These are phyloP conservation scores for Protomyces inundatus DNA, from an alignment of 1,139 yeast species.

Conservation along the genomic window DNA sequence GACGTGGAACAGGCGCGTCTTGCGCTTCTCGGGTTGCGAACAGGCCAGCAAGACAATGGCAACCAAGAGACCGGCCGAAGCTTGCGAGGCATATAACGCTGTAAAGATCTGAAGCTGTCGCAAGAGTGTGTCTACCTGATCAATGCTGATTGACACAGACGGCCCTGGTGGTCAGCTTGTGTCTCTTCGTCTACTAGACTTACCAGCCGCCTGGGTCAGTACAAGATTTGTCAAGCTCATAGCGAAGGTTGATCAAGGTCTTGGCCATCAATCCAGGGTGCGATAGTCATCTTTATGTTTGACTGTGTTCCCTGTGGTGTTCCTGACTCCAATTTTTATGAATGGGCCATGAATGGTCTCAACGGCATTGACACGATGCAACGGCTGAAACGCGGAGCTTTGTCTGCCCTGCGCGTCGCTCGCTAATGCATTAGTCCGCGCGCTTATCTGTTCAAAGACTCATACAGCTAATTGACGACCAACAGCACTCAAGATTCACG, in stretches of 20 bases:
- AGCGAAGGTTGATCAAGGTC: not conserved
- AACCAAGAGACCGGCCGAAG: not conserved
- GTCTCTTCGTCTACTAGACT: not conserved
- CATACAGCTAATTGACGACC: too few species aligned
- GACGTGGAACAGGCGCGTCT: not conserved
- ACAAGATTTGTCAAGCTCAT: not conserved
- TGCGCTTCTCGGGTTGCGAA: not conserved
- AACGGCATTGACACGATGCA: not conserved
- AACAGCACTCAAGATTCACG: too few species aligned
- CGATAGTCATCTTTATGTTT: not conserved
- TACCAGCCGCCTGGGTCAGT: not conserved
- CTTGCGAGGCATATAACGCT: not conserved
- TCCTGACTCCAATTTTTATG: not conserved
- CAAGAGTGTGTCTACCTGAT: not conserved
- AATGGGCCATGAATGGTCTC: not conserved
- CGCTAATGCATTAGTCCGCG: not conserved
- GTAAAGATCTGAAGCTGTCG: not conserved
- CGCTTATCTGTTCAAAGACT: not conserved
- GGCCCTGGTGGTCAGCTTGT: not conserved
- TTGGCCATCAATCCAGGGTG: not conserved
- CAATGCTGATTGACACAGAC: not conserved
- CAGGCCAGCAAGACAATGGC: not conserved
- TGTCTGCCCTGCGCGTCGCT: not conserved
- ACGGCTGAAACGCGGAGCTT: not conserved
- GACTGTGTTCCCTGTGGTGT: not conserved